Base-by-base conservation (phyloP, 2,329 filamentous ascomycete species). In the Cryphonectria naterciae region DNA sequence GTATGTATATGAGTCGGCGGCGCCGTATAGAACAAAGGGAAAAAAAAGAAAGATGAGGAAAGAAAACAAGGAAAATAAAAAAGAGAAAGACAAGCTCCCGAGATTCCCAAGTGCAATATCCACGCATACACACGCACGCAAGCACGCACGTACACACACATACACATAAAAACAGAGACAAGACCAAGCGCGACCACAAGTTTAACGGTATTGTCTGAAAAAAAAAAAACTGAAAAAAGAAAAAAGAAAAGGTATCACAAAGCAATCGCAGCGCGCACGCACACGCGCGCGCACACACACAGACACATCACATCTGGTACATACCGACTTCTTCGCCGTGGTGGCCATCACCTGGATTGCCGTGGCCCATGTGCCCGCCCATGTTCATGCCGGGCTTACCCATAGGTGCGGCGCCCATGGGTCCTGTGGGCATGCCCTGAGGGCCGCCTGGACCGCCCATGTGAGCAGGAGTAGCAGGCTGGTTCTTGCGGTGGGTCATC, bases 281-380 rank as follows among this genome's bases (percentile, higher is more conserved):
- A 19, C 11, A 19, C 41, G 22, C 46, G 46, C 17, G 22, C 46
- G 13, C 13, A 19, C 46, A 49, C 6, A n/a, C 46, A 49, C 46
- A 49, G 43, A 49, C 46, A 49, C 73, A 78, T 93, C 90, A 96
- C 91, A 96, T 93, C 87, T 94, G 93, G 88, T 94, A 92, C 94
- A 97, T 97, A 97, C 94, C 94, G 91, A 94, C 94, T 89, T 96
- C 92, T 81, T 87, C 87, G 82, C 88, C 87, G 80, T 89, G 88
- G 79, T 84, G 86, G 79, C 89, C 91, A 80, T 93, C 91, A 71
- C 28, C 28, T 32, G 87, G 86, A 78, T 92, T 90, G 74, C 87
- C 86, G 81, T 94, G 94, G 82, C 96, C 93, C 82, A 88, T 86
- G 73, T 84, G 82, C 76, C 90, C 89, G 89, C 95, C 89, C 80